Evolutionary conservation across 352 stramenopile species (phyloP).

Genomic region (Phytophthora syringae): DNA sequence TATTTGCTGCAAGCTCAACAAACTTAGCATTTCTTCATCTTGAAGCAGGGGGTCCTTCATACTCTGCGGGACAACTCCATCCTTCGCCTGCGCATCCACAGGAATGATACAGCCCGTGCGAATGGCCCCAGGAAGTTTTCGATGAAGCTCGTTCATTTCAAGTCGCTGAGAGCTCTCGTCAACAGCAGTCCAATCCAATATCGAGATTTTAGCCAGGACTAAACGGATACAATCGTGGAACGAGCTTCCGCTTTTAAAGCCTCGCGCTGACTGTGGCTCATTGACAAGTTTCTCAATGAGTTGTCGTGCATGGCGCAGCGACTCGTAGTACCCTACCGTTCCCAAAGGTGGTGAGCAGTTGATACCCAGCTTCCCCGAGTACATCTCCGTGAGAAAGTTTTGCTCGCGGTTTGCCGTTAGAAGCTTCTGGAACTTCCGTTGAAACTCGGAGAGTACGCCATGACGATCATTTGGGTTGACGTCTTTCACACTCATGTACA

Average conservation of each 20-base stretch:
- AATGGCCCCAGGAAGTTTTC: conserved; percentile 35
- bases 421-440: conserved; percentile 51
- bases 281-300: conserved; percentile 44
- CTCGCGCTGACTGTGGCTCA: conserved; percentile 21
- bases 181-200: conserved; percentile 78
- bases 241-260: conserved; percentile 49
- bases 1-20: conserved; percentile 22
- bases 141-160: conserved; percentile 37
- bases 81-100: conserved; percentile 18
- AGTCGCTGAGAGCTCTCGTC: conserved; percentile 55
- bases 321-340: conserved; percentile 69
- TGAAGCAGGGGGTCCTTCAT: conserved; percentile 28
- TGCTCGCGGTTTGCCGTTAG: conserved; percentile 56
- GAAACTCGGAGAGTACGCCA: conserved; percentile 58
- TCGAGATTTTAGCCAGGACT: conserved; percentile 76
- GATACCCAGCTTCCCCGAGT: conserved; percentile 58
- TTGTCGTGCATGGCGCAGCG: conserved; percentile 46
- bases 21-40: neutral
- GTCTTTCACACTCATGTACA: conserved; percentile 83
- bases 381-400: conserved; percentile 76
- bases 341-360: conserved; percentile 78
- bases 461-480: conserved; percentile 72
- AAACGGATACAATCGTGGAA: conserved; percentile 79
- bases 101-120: conserved; percentile 39
- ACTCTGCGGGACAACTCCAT: conserved; percentile 11